A percentile compares a stretch with the other conserved stretches of the same genome.
These are phyloP conservation scores for Candida loeiensis DNA, from an alignment of 805 yeast species.

Conservation along the genomic window DNA sequence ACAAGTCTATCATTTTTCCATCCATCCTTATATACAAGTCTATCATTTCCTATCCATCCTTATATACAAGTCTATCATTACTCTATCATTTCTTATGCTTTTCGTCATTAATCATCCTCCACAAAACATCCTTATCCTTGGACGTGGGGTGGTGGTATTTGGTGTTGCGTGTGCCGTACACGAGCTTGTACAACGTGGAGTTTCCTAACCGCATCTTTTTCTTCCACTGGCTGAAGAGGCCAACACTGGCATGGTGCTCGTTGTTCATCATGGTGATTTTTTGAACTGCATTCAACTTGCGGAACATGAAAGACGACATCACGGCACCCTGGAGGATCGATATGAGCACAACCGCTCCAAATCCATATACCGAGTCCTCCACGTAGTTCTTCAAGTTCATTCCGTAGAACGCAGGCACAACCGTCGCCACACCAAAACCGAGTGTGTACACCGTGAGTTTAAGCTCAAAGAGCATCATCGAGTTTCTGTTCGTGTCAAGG, in stretches of 20 bases:
- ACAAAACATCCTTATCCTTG: slow-evolving; percentile 36
- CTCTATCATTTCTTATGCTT: slow-evolving; percentile 13
- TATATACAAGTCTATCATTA: background rate
- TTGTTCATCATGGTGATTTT: slow-evolving; percentile 56
- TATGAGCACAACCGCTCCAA: slow-evolving; percentile 50
- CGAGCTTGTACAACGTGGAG: slow-evolving; percentile 18
- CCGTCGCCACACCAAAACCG: slow-evolving; percentile 81
- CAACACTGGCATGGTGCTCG: background rate
- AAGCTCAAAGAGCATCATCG: slow-evolving; percentile 81
- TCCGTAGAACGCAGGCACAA: slow-evolving; percentile 85
- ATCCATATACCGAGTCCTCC: slow-evolving; percentile 65
- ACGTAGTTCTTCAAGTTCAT: slow-evolving; percentile 79
- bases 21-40: background rate
- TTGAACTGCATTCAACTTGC: slow-evolving; percentile 58
- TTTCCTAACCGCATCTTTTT: slow-evolving; percentile 8
- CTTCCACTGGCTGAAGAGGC: background rate
- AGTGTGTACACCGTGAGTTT: slow-evolving; percentile 79
- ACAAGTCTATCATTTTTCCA: too few species aligned
- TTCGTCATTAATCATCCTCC: slow-evolving; percentile 44
- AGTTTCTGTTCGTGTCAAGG: slow-evolving; percentile 85
- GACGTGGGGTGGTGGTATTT: slow-evolving; percentile 31
- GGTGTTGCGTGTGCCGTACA: slow-evolving; percentile 27
- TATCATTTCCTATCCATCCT: background rate
- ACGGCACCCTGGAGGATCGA: slow-evolving; percentile 53
- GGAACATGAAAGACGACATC: slow-evolving; percentile 55